A percentile compares a stretch with the other conserved stretches of the same genome.
Evolutionary conservation across 1,284 basidiomycete genomes (phyloP).

Genomic region (Apiotrichum domesticum): DNA sequence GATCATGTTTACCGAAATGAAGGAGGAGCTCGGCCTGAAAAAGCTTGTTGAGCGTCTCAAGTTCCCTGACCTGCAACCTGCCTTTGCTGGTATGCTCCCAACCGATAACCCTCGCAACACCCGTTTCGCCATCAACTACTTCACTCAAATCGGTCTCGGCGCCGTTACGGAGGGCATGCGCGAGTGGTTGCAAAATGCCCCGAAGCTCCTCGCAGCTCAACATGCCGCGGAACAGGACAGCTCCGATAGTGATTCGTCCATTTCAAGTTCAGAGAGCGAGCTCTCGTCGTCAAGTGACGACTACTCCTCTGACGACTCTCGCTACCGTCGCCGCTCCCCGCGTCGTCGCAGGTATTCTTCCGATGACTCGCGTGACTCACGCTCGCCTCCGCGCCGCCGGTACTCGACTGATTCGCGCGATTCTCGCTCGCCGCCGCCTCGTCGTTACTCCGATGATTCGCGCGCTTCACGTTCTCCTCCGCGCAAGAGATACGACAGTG

Average conservation of each 20-base stretch:
- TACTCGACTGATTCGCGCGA: constrained; percentile 18
- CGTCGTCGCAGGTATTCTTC: constrained; percentile 17
- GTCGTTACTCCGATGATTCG: constrained; percentile 15
- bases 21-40: constrained; percentile 86
- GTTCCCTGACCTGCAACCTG: constrained; percentile 70
- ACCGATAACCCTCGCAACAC: constrained; percentile 95
- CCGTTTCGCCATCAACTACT: constrained; percentile 96
- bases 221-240: constrained; percentile 67
- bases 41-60: constrained; percentile 76
- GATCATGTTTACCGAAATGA: constrained; percentile 90
- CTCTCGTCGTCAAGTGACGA: constrained; percentile 39
- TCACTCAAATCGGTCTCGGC: constrained; percentile 88
- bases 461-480: constrained; percentile 10
- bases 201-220: constrained; percentile 85
- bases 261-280: constrained; percentile 32
- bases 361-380: constrained; percentile 13
- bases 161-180: constrained; percentile 92
- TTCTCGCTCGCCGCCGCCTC: constrained; percentile 15
- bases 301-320: constrained; percentile 44
- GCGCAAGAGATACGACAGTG: constrained; percentile 8
- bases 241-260: constrained; percentile 47
- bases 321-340: constrained; percentile 12
- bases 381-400: constrained; percentile 18
- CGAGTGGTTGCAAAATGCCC: constrained; percentile 90
- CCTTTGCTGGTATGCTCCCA: constrained; percentile 84